Evolutionary conservation across 2,329 filamentous ascomycete species (phyloP), one percentile per base, ranked within the genome.

Genomic region (Lecanicillium sp.): DNA sequence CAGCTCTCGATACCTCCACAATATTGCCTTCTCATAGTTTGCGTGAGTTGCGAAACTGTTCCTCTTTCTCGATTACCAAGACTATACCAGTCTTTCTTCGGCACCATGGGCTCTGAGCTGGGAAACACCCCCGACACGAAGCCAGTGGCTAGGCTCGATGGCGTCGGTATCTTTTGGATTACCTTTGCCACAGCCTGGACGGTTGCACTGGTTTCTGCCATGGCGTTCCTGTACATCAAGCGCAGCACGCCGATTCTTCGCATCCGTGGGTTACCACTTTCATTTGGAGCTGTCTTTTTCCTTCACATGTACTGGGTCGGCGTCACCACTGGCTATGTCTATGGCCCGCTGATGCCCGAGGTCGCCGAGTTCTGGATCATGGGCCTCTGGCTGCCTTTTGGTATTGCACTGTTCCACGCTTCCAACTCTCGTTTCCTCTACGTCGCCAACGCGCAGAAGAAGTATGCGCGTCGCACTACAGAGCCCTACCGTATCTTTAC

Each of bases 371-470:
- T 69, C 53, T 84, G 78, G 76, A 68, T 80, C 55, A 84, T 84
- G 79, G 71, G 73, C 44, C 64, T 77, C 40, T 79, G 76, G 54
- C 61, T 83, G 3, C 79, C 79, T 10, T 70, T 77, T 34, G 79
- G 79, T 17, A 76, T 84, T 39, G 78, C 76, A 7, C 59, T 84
- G 5, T 82, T 82, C 51, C 78, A 83, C 50, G 78, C 75, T 17
- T 72, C 73, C 43, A 80, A 81, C 52, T 71, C 65, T 49, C 74
- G 75, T 40, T 75, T 82, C 38, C 65, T 79, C 14, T 62, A 78
- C 45, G 64, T 79, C 39, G 75, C 75, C 36, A 68, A 67, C 45
- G 63, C 68, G 18, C 77, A 81, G 53, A 65, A 61, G 46, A 65
- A 66, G 37, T 60, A 61, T 20, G 54, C 59, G 29, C 46, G 46